Base-by-base conservation (phyloP, 2,329 filamentous ascomycete species). In the Bisporella sp. region DNA sequence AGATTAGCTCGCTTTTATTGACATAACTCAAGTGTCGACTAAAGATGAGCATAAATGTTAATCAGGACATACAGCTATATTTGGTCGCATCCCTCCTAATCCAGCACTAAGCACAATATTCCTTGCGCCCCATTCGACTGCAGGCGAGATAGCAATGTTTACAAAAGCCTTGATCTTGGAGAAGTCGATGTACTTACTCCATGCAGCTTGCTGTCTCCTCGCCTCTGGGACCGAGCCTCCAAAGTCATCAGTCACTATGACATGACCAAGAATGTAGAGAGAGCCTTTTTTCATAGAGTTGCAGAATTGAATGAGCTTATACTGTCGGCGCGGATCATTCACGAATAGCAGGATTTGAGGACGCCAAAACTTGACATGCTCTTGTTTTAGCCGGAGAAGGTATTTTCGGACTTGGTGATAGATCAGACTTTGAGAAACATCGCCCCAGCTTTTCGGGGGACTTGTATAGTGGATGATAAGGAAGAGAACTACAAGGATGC, bases 351-450 rank as follows among this genome's bases (percentile, higher is more conserved):
- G 78, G 41, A 95, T 91, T 57, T 95, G 89, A 0, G 89, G 89
- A 47, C 89, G 78, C 89, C 90, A 95, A 65, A 95, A 95, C 62
- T 95, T 95, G 67, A 95, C 90, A 64, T 95, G 89, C 60, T 95
- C 89, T 35, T 89, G 88, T 46, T 82, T 84, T 31, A 95, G 72
- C n/a, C 89, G 81, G 31, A 95, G 72, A 31, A 95, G 70, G 62
- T 95, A 95, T 61, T 95, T 95, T 53, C 89, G 79, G 11, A 95
- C 89, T 70, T 95, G 89, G 56, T 85, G 81, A 62, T 95, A 95
- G 47, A 95, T 95, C 54, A 95, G 71, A 60, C 88, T 91, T 61
- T 95, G 89, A 6, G 87, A 91, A 13, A 95, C 89, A 66, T 95
- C 89, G 1, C 89, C 89, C 89, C 89, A 95, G 35, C 85, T 81